These are phyloP conservation scores for Calonectria hawksworthii DNA, from an alignment of 2,329 filamentous ascomycete genomes.

Conservation along the genomic window DNA sequence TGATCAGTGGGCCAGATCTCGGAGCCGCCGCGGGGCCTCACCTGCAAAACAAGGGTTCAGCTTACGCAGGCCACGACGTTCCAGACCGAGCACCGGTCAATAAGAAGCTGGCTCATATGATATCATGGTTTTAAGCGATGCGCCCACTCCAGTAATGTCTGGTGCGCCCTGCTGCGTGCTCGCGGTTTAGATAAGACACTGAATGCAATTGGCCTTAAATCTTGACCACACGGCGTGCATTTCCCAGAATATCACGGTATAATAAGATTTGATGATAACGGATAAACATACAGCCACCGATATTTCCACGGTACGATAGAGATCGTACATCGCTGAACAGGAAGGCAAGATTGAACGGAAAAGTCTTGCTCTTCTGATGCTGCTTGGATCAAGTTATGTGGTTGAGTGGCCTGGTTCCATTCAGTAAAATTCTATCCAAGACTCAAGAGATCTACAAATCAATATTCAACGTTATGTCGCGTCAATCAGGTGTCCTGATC, in stretches of 20 bases:
- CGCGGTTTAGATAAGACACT: neutral
- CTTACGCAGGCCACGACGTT: neutral
- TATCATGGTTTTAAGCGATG: neutral
- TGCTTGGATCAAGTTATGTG: neutral
- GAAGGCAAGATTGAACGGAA: neutral
- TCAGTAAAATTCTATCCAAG: neutral
- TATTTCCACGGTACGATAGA: neutral
- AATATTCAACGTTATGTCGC: neutral
- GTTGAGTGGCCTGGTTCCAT: neutral
- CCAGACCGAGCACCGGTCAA: neutral
- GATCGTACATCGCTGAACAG: neutral
- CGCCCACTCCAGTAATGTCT: neutral
- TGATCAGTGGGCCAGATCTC: neutral
- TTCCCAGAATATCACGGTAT: neutral
- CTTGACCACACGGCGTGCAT: neutral
- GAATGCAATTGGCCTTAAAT: neutral
- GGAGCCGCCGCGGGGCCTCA: neutral
- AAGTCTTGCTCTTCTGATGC: neutral
- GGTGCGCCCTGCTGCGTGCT: neutral
- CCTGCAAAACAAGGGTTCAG: neutral
- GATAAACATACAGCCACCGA: neutral
- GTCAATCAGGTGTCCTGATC: neutral
- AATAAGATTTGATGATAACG: neutral
- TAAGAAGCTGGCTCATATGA: neutral
- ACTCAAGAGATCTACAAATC: neutral